Evolutionary conservation across 495 filamentous ascomycete species (phyloP), one percentile per base, ranked within the genome.

Genomic region (Aspergillus ostianus): DNA sequence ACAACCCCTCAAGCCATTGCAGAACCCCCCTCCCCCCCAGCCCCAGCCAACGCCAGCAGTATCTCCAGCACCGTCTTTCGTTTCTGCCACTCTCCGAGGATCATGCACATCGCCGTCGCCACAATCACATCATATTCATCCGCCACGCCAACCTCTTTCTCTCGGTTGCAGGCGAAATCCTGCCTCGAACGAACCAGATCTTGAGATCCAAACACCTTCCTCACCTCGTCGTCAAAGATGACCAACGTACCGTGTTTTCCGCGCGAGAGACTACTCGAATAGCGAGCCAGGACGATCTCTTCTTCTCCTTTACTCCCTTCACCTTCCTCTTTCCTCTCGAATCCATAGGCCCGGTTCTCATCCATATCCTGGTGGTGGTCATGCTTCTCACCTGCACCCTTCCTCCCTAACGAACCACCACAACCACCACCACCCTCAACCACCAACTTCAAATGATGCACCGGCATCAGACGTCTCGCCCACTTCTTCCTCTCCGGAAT

Each of bases 71-170:
- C 6, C 4, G 48, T 55, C 44, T 54, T 23, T 15, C 66, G 47
- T 32, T 69, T 69, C 58, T 66, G 26, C 53, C 53, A 60, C 44
- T 64, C 66, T 0, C 64, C 64, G 50, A 66, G 48, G n/a, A 68
- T 45, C 60, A 65, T 66, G 18, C 62, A 67, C 56, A 62, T 56
- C 7, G 59, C 56, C 3, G 65, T 67, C 6, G 58, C 53, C 27
- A 64, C 53, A 17, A 63, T 51, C 23, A 65, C 6, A 0, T 63
- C 55, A 50, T 64, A 58, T 6, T 32, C 29, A 32, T 32, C 29
- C 29, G 8, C 10, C 29, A 8, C 29, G 8, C 29, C 29, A 8
- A 32, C 9, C 10, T 18, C 29, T 1, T 30, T 26, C 51, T 32
- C 29, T 6, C 29, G 23, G 23, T 32, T 10, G 6, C 29, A 10